Evolutionary conservation across 768 basidiomycete genomes (phyloP).

Genomic region (Sarcomyxa edulis): DNA sequence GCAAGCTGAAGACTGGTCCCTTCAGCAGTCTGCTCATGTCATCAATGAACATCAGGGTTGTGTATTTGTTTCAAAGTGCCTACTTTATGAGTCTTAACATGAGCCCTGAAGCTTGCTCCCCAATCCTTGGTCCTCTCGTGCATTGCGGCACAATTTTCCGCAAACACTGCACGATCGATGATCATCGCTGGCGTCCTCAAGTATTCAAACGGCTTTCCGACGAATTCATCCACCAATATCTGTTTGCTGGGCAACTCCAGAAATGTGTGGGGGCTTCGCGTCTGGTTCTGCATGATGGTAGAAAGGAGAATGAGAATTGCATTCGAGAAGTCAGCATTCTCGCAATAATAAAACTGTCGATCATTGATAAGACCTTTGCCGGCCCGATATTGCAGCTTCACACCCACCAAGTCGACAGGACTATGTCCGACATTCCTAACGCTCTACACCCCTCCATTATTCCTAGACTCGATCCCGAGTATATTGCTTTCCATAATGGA

Average conservation of each 20-base stretch:
- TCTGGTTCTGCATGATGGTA: slow-evolving; percentile 35
- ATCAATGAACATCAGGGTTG: slow-evolving; percentile 6
- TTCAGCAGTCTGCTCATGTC: slow-evolving; percentile 61
- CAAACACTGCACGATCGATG: slow-evolving; percentile 70
- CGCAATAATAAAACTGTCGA: background rate
- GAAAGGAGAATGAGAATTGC: background rate
- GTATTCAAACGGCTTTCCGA: slow-evolving; percentile 47
- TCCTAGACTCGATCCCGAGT: slow-evolving; percentile 58
- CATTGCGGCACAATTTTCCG: slow-evolving; percentile 70
- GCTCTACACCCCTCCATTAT: slow-evolving; percentile 63
- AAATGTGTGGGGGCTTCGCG: slow-evolving; percentile 38
- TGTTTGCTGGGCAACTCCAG: slow-evolving; percentile 39
- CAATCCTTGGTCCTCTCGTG: slow-evolving; percentile 58
- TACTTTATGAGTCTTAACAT: slow-evolving; percentile 84
- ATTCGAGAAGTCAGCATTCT: background rate
- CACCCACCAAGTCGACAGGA: background rate
- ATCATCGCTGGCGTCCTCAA: slow-evolving; percentile 76
- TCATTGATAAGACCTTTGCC: background rate
- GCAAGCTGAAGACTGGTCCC: slow-evolving; percentile 66
- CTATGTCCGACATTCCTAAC: slow-evolving; percentile 22
- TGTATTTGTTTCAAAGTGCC: too few species aligned
- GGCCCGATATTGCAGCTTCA: background rate
- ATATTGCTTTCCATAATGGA: slow-evolving; percentile 54
- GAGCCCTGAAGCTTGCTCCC: slow-evolving; percentile 72
- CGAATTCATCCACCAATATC: slow-evolving; percentile 46